phyloP scores from a whole-genome alignment of 176 grass and related monocot genomes.

The Carex parvula region DNA sequence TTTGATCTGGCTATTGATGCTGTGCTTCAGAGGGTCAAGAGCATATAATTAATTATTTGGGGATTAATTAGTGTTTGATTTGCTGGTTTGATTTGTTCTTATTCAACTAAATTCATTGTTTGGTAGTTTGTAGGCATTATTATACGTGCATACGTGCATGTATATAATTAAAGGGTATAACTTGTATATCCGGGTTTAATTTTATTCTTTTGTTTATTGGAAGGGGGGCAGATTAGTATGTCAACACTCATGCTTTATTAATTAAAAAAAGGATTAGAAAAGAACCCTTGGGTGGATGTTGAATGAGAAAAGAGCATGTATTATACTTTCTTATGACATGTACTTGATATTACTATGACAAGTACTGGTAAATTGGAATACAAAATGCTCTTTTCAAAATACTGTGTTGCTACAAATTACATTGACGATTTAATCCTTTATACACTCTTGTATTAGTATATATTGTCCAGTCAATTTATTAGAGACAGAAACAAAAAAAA shows the following conservation, averaged over 20 bases:
- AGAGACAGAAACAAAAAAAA: too few relatives aligned
- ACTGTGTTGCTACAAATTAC: too few relatives aligned
- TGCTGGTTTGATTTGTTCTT: neutral
- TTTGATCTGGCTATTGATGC: slow-evolving; percentile 60
- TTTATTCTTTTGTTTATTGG: neutral
- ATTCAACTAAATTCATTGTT: slow-evolving; percentile 4
- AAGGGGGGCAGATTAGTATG: neutral
- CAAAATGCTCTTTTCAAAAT: too few relatives aligned
- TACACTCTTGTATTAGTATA: too few relatives aligned
- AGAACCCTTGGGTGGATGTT: too few relatives aligned
- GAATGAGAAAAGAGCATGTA: too few relatives aligned
- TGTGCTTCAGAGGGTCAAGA: slow-evolving; percentile 47
- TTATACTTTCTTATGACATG: too few relatives aligned
- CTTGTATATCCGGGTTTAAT: neutral
- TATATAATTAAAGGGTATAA: neutral
- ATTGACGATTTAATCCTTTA: too few relatives aligned
- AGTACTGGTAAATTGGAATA: too few relatives aligned
- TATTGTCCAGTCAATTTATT: too few relatives aligned
- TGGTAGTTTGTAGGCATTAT: neutral
- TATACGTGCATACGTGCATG: neutral
- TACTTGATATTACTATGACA: too few relatives aligned
- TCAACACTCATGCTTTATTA: neutral
- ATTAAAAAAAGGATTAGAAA: neutral
- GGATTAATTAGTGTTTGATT: neutral
- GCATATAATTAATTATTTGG: slow-evolving; percentile 5